phyloP scores from a whole-genome alignment of 768 basidiomycete genomes.

The Harrya chromipes region DNA sequence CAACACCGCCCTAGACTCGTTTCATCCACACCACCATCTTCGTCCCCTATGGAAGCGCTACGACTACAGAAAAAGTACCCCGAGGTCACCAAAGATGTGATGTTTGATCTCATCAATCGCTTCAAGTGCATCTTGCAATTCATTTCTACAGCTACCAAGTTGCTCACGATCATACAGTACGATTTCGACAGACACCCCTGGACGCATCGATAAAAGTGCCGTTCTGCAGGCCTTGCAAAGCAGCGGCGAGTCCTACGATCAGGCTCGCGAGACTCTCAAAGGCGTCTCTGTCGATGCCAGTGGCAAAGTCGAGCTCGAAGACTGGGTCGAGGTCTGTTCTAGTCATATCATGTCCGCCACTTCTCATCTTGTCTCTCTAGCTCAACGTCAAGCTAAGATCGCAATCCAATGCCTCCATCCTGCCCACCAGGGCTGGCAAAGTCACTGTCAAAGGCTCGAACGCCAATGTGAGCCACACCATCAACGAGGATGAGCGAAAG shows the following conservation, averaged over 20 bases:
- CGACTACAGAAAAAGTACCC: constrained; percentile 91
- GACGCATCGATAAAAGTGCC: constrained; percentile 76
- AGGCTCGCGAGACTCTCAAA: constrained; percentile 87
- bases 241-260: constrained; percentile 87
- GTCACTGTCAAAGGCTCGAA: constrained; percentile 94
- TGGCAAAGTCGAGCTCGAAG: constrained; percentile 95
- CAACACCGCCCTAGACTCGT: constrained; percentile 8
- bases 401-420: constrained; percentile 42
- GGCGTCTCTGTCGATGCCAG: constrained; percentile 91
- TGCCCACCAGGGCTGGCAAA: constrained; percentile 74
- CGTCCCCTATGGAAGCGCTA: constrained; percentile 67
- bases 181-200: constrained; percentile 75
- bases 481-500: constrained; percentile 92
- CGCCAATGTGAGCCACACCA: constrained; percentile 93
- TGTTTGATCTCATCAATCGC: constrained; percentile 88
- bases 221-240: constrained; percentile 77
- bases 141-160: background rate
- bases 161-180: constrained; percentile 41
- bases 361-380: constrained; percentile 36
- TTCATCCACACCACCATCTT: constrained; percentile 16
- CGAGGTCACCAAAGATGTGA: constrained; percentile 87
- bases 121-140: constrained; percentile 76
- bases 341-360: constrained; percentile 18
- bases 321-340: constrained; percentile 88
- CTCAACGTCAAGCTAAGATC: constrained; percentile 78